A percentile compares a stretch with the other conserved stretches of the same genome.
phyloP scores from a whole-genome alignment of 306 rosid genomes.

The Quercus engelmannii region DNA sequence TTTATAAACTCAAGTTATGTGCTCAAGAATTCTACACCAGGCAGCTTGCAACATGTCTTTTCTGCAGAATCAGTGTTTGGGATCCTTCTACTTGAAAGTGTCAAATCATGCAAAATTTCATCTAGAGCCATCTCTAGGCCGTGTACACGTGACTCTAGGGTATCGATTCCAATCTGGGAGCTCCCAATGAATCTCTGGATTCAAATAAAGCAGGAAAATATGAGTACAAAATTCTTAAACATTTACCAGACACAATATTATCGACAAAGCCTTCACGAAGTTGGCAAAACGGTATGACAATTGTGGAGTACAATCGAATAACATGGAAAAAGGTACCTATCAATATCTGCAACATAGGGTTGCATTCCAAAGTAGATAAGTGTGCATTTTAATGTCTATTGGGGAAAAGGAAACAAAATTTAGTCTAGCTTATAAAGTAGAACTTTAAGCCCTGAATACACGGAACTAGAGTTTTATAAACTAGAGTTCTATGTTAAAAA shows the following conservation, averaged over 20 bases:
- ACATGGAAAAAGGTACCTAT: too few relatives aligned
- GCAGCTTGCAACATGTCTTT: too few relatives aligned
- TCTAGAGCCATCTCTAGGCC: constrained; percentile 89
- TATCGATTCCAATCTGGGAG: constrained; percentile 81
- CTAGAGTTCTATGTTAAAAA: too few relatives aligned
- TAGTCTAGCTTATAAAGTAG: constrained; percentile 9
- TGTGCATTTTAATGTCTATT: too few relatives aligned
- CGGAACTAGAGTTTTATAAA: too few relatives aligned
- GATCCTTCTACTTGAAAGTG: constrained; percentile 51
- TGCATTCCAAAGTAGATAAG: too few relatives aligned
- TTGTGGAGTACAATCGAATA: too few relatives aligned
- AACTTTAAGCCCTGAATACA: background rate
- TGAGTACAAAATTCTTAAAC: background rate
- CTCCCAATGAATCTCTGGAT: constrained; percentile 88
- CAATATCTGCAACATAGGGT: too few relatives aligned
- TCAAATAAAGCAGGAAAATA: constrained; percentile 17
- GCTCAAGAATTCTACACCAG: too few relatives aligned
- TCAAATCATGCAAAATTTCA: constrained; percentile 79
- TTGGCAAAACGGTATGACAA: background rate
- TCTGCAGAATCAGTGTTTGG: too few relatives aligned
- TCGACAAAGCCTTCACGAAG: background rate
- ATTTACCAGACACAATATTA: background rate
- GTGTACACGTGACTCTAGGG: constrained; percentile 57
- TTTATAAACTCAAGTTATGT: too few relatives aligned
- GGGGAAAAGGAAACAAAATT: background rate